A percentile compares a stretch with the other conserved stretches of the same genome.
Evolutionary conservation across 345 rosid species (phyloP).

Genomic region (Passiflora organensis): DNA sequence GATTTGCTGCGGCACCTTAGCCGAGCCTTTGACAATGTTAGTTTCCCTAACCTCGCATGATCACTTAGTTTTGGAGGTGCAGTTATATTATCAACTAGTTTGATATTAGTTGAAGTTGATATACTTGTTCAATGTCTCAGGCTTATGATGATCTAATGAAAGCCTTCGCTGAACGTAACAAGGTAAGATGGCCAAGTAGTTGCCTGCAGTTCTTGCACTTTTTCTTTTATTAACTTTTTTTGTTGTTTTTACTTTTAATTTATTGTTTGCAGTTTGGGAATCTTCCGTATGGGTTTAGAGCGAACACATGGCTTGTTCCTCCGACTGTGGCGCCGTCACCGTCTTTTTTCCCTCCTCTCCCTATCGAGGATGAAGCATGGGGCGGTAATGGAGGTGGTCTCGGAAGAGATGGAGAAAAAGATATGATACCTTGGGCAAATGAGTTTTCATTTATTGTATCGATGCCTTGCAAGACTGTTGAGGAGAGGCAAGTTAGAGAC

Average conservation of each 20-base stretch:
- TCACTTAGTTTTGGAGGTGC: neutral
- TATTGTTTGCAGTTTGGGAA: slow-evolving; percentile 75
- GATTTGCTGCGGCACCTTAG: slow-evolving; percentile 25
- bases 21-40: slow-evolving; percentile 25
- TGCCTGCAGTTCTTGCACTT: neutral
- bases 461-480: slow-evolving; percentile 34
- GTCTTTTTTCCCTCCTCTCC: slow-evolving; percentile 63
- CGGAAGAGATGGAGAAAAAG: slow-evolving; percentile 20
- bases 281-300: slow-evolving; percentile 96
- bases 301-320: slow-evolving; percentile 95
- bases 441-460: slow-evolving; percentile 19
- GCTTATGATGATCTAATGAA: slow-evolving; percentile 76
- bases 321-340: slow-evolving; percentile 73
- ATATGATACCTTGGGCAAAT: neutral
- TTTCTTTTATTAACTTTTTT: slow-evolving; percentile 1
- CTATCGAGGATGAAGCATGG: slow-evolving; percentile 86
- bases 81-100: no score
- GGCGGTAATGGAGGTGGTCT: slow-evolving; percentile 95
- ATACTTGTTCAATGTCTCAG: no score
- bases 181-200: slow-evolving; percentile 38
- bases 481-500: slow-evolving; percentile 30
- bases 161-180: slow-evolving; percentile 86
- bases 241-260: neutral
- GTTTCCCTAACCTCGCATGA: no score
- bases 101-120: neutral